Evolutionary conservation across 2,329 filamentous ascomycete species (phyloP).

Genomic region (Fusarium subtropicale): DNA sequence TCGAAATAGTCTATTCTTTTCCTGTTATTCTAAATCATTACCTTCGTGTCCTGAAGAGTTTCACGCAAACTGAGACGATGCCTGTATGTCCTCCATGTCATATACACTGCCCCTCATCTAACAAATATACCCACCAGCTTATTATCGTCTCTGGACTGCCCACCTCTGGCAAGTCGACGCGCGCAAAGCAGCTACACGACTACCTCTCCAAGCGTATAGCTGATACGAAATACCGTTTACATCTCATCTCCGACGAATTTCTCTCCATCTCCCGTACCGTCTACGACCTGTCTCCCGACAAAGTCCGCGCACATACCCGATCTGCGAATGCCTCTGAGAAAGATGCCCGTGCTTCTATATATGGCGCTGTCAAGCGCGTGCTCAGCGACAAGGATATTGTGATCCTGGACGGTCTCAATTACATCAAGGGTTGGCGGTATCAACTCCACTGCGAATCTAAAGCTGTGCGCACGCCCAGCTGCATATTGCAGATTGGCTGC

Average conservation of each 20-base stretch:
- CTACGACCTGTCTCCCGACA: conserved; percentile 71
- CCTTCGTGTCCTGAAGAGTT: background rate
- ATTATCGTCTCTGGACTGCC: conserved; percentile 75
- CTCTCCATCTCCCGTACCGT: conserved; percentile 76
- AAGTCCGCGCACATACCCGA: conserved; percentile 68
- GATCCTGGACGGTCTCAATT: conserved; percentile 83
- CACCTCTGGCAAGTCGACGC: conserved; percentile 75
- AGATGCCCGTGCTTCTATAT: conserved; percentile 80
- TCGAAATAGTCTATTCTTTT: background rate
- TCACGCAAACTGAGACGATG: conserved; percentile 28
- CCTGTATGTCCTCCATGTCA: conserved; percentile 35
- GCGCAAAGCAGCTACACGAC: conserved; percentile 72
- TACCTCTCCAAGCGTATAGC: conserved; percentile 71
- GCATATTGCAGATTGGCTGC: conserved; percentile 75
- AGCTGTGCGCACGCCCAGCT: conserved; percentile 79
- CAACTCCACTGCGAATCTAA: conserved; percentile 89
- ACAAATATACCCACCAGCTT: conserved; percentile 58
- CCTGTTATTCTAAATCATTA: background rate
- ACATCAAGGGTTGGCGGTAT: conserved; percentile 91
- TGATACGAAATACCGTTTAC: conserved; percentile 69
- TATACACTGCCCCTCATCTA: conserved; percentile 18
- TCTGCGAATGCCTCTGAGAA: conserved; percentile 83
- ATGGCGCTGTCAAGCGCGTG: conserved; percentile 81
- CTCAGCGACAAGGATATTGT: conserved; percentile 80
- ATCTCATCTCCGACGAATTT: conserved; percentile 79